Evolutionary conservation across 176 grass and related monocot genomes (phyloP), one percentile per base, ranked within the genome.

Genomic region (Guadua angustifolia): DNA sequence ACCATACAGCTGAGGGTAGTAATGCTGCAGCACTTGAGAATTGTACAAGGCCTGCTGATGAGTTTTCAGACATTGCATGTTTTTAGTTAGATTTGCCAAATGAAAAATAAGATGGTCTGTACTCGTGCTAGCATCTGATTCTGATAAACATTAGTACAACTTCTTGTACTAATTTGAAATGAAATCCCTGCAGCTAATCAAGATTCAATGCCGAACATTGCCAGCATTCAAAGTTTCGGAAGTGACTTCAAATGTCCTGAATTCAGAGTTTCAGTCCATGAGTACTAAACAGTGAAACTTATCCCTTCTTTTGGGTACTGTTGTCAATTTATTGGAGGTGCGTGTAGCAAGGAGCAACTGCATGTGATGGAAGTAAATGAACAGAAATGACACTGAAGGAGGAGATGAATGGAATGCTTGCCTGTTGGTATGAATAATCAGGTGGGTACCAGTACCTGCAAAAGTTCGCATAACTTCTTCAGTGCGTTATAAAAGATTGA

Each of bases 401-500:
- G 21, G 17, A 21, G 52, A 69, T 53, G 51, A 78, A 75, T 40
- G 29, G 39, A 62, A 70, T 32, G 81, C 90, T 90, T 90, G 69
- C 96, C 80, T 92, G 96, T 42, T 94, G 91, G 58, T 94, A 94
- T 65, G 57, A 82, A 88, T 94, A 95, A 68, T 95, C 93, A 49
- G 77, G 61, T 86, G 91, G 87, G 86, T 89, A 95, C 85, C 90
- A 73, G 49, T 88, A 99, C 89, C 96, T 99, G 93, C 93, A 93
- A 93, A 92, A 88, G 66, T 77, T 74, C 70, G 19, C 74, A 74
- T 13, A 90, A 86, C 35, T 79, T 69, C 60, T 69, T 90, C 69
- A 90, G 80, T 83, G 75, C 75, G 17, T 83, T 69, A 21, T 51
- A 79, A 86, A 74, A 79, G 69, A 79, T 45, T 5, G 40, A 74